A percentile compares a stretch with the other conserved stretches of the same genome.
phyloP scores from a whole-genome alignment of 139 green algal species.

The Microglena sp. region DNA sequence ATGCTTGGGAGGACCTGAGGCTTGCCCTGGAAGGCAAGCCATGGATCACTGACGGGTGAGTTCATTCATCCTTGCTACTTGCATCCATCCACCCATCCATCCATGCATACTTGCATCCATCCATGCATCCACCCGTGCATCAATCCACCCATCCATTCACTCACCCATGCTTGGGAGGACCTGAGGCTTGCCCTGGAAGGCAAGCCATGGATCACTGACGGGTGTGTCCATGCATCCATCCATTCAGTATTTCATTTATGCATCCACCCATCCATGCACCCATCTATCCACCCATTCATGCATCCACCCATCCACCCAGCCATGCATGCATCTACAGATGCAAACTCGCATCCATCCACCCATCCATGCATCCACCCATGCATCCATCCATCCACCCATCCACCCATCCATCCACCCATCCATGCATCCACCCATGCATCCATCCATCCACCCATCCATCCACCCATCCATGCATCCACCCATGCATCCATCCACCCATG shows the following conservation, averaged over 20 bases:
- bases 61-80: neutral
- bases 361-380: no score
- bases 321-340: neutral
- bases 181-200: neutral
- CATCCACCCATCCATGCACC: neutral
- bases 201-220: slow-evolving; percentile 65
- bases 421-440: no score
- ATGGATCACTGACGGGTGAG: slow-evolving; percentile 63
- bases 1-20: slow-evolving; percentile 89
- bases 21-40: slow-evolving; percentile 53
- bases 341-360: no score
- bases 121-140: neutral
- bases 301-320: neutral
- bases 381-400: no score
- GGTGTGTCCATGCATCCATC: slow-evolving; percentile 7
- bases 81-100: neutral
- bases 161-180: neutral
- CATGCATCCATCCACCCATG: no score
- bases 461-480: no score
- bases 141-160: neutral
- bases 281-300: neutral
- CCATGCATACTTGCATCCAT: neutral
- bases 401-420: no score
- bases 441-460: no score
- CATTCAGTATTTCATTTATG: neutral